These are phyloP conservation scores for Fraxinus greggii DNA, from an alignment of 305 asterid genomes.

Conservation along the genomic window DNA sequence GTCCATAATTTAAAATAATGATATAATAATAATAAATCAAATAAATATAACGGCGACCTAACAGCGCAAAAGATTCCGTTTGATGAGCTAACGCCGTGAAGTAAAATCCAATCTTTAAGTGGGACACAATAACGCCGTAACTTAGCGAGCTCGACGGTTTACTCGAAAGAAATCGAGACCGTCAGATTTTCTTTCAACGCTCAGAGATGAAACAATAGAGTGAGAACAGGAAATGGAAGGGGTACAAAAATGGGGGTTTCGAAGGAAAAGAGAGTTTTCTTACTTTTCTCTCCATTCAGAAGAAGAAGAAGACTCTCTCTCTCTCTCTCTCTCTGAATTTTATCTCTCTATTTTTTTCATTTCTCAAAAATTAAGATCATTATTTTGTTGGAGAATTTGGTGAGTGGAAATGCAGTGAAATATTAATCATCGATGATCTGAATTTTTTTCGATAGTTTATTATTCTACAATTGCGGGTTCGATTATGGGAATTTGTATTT, in stretches of 20 bases:
- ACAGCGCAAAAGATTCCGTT: slow-evolving; percentile 50
- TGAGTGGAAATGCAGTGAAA: slow-evolving; percentile 41
- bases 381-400: slow-evolving; percentile 18
- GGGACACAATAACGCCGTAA: slow-evolving; percentile 34
- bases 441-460: background rate
- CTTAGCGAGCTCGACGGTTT: slow-evolving; percentile 22
- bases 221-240: slow-evolving; percentile 29
- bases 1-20: slow-evolving; percentile 37
- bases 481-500: background rate
- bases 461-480: slow-evolving; percentile 14
- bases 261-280: slow-evolving; percentile 44
- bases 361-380: background rate
- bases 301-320: slow-evolving; percentile 30
- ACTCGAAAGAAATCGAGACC: slow-evolving; percentile 33
- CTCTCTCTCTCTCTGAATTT: slow-evolving; percentile 22
- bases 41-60: slow-evolving; percentile 18
- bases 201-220: slow-evolving; percentile 26
- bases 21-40: background rate
- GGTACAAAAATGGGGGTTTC: slow-evolving; percentile 56
- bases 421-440: slow-evolving; percentile 13
- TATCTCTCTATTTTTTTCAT: slow-evolving; percentile 15
- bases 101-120: slow-evolving; percentile 20
- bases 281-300: slow-evolving; percentile 34
- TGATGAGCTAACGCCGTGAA: slow-evolving; percentile 31
- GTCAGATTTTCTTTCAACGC: slow-evolving; percentile 34